Conservation (phyloP, 2,329 filamentous ascomycete genomes). For the Neofusicoccum umdonicola region DNA sequence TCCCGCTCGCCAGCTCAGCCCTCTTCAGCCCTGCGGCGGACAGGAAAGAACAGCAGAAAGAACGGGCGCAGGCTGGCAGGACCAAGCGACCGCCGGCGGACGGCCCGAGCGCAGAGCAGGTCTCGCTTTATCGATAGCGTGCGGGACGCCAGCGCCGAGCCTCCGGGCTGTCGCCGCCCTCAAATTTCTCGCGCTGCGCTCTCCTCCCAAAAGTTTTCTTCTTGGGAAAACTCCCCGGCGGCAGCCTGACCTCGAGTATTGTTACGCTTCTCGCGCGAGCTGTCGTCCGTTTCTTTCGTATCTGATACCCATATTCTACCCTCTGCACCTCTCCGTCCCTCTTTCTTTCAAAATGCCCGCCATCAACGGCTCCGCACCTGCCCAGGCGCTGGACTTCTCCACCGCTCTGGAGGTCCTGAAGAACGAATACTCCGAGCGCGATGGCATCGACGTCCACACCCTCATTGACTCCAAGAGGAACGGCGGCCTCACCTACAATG, state of each 20-base stretch:
- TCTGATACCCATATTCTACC: slow-evolving; percentile 12
- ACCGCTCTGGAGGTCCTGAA: slow-evolving; percentile 78
- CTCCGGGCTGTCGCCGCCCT: slow-evolving; percentile 13
- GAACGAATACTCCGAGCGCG: slow-evolving; percentile 70
- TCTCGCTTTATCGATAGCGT: slow-evolving; percentile 12
- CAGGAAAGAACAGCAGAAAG: no score
- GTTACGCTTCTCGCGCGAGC: slow-evolving; percentile 22
- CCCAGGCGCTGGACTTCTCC: slow-evolving; percentile 67
- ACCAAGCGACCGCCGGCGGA: background rate
- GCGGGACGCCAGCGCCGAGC: slow-evolving; percentile 4
- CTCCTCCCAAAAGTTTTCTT: slow-evolving; percentile 34
- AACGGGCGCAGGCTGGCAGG: no score
- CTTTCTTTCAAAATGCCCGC: slow-evolving; percentile 61
- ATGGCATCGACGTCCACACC: slow-evolving; percentile 84
- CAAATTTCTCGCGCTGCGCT: slow-evolving; percentile 23
- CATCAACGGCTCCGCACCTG: slow-evolving; percentile 59
- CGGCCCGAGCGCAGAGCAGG: no score
- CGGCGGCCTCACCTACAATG: slow-evolving; percentile 96
- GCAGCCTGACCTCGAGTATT: slow-evolving; percentile 56
- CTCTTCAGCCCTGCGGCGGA: background rate
- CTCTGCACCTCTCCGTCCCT: background rate
- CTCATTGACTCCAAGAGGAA: slow-evolving; percentile 88
- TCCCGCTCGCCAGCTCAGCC: background rate
- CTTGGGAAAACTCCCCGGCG: slow-evolving; percentile 50
- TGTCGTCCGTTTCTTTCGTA: slow-evolving; percentile 30